Base-by-base conservation (phyloP, 2,329 filamentous ascomycete genomes). In the Penicillium concentricum region DNA sequence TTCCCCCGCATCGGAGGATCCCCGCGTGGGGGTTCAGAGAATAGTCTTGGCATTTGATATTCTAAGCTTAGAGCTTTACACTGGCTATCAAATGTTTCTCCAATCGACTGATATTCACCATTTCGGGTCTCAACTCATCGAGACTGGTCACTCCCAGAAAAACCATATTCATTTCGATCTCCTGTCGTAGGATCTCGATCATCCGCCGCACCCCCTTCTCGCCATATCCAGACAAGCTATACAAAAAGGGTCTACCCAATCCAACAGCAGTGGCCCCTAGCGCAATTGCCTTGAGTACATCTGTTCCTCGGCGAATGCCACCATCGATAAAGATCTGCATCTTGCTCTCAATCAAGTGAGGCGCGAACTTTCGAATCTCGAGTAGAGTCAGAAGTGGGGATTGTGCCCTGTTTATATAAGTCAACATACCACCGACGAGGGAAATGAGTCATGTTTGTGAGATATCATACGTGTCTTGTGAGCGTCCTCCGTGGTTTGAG, bases 281-380 rank as follows among this genome's bases (percentile, higher is more conserved):
- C 51, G 84, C 87, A 12, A 89, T 66, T 0, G 84, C 85, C 69
- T 89, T 89, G 62, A 90, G 79, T 3, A 89, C 82, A 65, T 90
- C 87, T 0, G 84, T 84, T 0, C 87, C 87, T 18, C 86, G 75
- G n/a, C 80, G 78, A 30, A 90, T 79, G 0, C 87, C 87, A 0
- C 86, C 85, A 60, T 90, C 87, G 4, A 89, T 74, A 51, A 82
- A 84, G 0, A 89, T 81, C 64, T 88, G 84, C 68, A 88, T 76
- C 51, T 73, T 72, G 26, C 81, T 78, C 4, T 58, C 56, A 50
- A 89, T 84, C 0, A 89, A 78, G 53, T 83, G 77, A 0, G 86
- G 86, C 41, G 82, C 85, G 60, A 81, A 82, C 61, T 80, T 79
- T 56, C 85, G 84, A 59, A 89, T 76, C 72, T 90, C 86, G 1